Evolutionary conservation across 371 early-diverging fungal genomes (phyloP), one percentile per base, ranked within the genome.

Genomic region (Dinochytrium kinnereticum): DNA sequence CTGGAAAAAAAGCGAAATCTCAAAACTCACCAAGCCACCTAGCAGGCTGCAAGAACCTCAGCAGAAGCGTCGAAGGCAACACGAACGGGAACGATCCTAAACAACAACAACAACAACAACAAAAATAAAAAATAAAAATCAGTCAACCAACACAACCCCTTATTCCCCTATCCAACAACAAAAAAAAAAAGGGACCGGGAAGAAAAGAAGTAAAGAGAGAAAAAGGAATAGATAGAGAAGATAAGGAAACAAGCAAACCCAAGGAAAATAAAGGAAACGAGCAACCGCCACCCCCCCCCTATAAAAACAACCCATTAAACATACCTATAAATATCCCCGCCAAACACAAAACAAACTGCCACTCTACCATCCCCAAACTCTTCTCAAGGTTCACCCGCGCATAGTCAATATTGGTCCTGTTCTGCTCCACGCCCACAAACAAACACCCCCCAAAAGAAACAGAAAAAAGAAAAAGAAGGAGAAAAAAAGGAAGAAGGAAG

Each of bases 301-400:
- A 53, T 21, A 13, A 53, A 5, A 13, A 13, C 5, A 53, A 53
- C 3, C 36, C 36, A 37, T 26, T 55, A 17, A 24, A 36, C 64
- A 10, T 24, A 66, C 70, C 70, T 10, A 64, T 40, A 37, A 74
- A 68, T 40, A 77, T 66, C 1, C 69, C 76, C 1, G 69, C 76
- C n/a, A 76, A 28, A 36, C 76, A 76, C 64, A 51, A n/a, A 2
- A 69, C 40, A 33, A 69, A 76, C 28, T 53, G 24, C 38, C 50
- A 51, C 15, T 71, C 70, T 13, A 26, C 17, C 39, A 69, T 64
- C 34, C 34, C 39, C 64, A 76, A n/a, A 50, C 72, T 68, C 26
- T 34, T 59, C 49, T 51, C 33, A 1, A 69, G 26, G 19, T 64
- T 69, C 24, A 24, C 71, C 57, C 24, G 71, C 51, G 38, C 68